A percentile compares a stretch with the other conserved stretches of the same genome.
Evolutionary conservation across 2,329 filamentous ascomycete genomes (phyloP).

Genomic region (Epichloe baconii): DNA sequence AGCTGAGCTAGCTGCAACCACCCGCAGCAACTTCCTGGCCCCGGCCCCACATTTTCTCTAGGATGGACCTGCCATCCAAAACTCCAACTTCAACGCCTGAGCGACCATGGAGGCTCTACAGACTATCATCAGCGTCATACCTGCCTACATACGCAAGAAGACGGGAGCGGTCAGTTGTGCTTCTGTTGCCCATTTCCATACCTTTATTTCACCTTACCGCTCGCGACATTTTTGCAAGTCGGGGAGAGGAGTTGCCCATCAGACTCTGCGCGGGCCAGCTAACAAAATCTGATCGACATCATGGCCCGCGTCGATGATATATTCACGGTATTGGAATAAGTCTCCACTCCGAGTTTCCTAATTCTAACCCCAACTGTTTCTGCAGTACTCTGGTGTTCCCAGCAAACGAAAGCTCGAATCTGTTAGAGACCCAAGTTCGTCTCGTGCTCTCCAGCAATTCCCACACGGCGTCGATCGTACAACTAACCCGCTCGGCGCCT

Average conservation of each 20-base stretch:
- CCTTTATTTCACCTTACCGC: no score
- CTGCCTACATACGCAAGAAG: no score
- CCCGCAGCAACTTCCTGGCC: background rate
- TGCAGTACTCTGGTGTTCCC: slow-evolving; percentile 29
- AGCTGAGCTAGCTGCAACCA: background rate
- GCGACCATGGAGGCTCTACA: background rate
- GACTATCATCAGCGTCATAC: no score
- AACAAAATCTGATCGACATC: background rate
- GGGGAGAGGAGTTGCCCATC: no score
- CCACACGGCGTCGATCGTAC: background rate
- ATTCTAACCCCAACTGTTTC: background rate
- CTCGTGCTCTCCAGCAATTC: background rate
- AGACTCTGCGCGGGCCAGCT: background rate
- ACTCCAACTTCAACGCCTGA: background rate
- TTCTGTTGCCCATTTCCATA: no score
- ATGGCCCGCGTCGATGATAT: slow-evolving; percentile 49
- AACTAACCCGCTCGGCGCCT: background rate
- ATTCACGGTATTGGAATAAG: slow-evolving; percentile 31
- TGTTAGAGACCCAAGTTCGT: slow-evolving; percentile 48
- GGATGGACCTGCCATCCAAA: background rate
- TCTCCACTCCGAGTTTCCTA: background rate
- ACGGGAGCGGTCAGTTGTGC: no score
- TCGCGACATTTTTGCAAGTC: no score
- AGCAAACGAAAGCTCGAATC: slow-evolving; percentile 53
- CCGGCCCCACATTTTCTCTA: background rate